A percentile compares a stretch with the other conserved stretches of the same genome.
Evolutionary conservation across 495 filamentous ascomycete genomes (phyloP).

Genomic region (Podospora appendiculata): DNA sequence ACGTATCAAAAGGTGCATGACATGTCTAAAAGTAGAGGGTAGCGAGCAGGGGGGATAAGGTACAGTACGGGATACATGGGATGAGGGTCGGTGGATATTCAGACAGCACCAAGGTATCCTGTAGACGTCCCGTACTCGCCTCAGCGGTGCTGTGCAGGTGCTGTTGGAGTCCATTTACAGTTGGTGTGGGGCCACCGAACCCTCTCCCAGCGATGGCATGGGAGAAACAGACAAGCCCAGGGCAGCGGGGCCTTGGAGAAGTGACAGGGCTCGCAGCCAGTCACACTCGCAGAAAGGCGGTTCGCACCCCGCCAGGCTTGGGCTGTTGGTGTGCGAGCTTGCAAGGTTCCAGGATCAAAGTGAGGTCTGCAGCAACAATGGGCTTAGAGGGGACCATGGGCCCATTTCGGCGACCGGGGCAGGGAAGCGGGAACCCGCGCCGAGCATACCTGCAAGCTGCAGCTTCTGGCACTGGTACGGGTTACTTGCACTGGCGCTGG

Average conservation of each 20-base stretch:
- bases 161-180: constrained; percentile 16
- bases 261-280: constrained; percentile 15
- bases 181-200: constrained; percentile 1
- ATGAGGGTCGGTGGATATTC: no score
- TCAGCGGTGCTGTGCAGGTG: neutral
- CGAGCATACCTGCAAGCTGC: neutral
- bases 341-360: neutral
- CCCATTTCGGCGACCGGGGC: constrained; percentile 11
- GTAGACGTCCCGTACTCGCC: neutral
- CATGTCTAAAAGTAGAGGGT: constrained; percentile 19
- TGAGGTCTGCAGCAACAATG: neutral
- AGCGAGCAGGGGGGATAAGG: constrained; percentile 11
- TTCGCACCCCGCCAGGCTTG: constrained; percentile 1
- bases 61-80: constrained; percentile 8
- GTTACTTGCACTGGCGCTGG: neutral
- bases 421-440: constrained; percentile 8
- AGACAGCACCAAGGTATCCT: no score
- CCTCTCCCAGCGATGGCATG: constrained; percentile 1
- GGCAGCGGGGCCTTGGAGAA: neutral
- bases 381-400: neutral
- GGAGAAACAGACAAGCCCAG: neutral
- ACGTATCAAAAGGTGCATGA: constrained; percentile 16
- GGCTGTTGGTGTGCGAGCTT: constrained; percentile 12
- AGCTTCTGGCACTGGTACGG: no score
- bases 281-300: constrained; percentile 13